Evolutionary conservation across 441 rosid species (phyloP).

Genomic region (Jatropha multifida): DNA sequence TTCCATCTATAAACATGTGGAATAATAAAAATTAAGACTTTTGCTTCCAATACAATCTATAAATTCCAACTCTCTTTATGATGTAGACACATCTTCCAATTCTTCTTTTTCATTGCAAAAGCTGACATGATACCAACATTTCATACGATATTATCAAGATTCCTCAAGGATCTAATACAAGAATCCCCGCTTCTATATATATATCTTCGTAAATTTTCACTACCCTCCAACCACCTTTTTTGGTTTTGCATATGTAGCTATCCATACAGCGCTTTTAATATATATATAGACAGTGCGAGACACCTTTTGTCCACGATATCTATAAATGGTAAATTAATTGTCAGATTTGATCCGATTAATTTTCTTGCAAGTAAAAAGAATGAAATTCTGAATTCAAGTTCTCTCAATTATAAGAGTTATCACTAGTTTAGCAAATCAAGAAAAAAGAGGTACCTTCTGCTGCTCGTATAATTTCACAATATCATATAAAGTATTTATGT

Average conservation of each 20-base stretch:
- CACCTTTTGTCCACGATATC: too few relatives aligned
- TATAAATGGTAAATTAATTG: too few relatives aligned
- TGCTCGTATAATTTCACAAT: too few relatives aligned
- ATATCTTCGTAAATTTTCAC: neutral
- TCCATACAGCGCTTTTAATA: neutral
- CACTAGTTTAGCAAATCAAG: too few relatives aligned
- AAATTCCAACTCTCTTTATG: slow-evolving; percentile 13
- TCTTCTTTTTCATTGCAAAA: slow-evolving; percentile 11
- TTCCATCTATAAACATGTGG: slow-evolving; percentile 26
- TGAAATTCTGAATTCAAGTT: too few relatives aligned
- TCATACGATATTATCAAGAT: slow-evolving; percentile 2
- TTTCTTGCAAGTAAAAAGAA: too few relatives aligned
- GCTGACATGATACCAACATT: slow-evolving; percentile 26
- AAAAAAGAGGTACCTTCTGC: too few relatives aligned
- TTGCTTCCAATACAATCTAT: slow-evolving; percentile 33
- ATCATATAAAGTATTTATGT: too few relatives aligned
- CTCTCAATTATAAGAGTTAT: too few relatives aligned
- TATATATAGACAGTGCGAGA: neutral
- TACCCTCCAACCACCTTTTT: slow-evolving; percentile 5
- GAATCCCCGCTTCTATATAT: neutral
- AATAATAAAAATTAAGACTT: neutral
- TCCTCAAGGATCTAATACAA: slow-evolving; percentile 10
- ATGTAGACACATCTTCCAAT: slow-evolving; percentile 22
- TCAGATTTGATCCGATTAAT: too few relatives aligned
- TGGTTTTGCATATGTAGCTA: neutral